Base-by-base conservation (phyloP, 495 filamentous ascomycete species). In the Hypomontagnella monticulosa region DNA sequence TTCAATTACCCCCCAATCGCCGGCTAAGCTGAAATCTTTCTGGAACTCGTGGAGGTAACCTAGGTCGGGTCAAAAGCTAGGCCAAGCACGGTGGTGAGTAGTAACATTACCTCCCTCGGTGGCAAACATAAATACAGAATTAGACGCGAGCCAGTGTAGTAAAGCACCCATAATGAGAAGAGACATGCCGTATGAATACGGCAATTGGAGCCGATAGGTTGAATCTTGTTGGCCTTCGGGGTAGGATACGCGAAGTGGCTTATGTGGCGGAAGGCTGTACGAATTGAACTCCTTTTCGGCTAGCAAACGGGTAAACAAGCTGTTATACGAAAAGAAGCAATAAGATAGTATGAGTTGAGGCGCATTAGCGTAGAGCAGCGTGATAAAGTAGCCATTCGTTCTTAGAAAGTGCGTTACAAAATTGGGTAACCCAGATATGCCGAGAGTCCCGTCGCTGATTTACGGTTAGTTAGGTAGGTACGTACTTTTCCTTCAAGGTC, bases 81-180 rank as follows among this genome's bases (percentile, higher is more conserved):
- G 12, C 4, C 1, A 7, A 5, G 33, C 3, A 19, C 7, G 33
- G 1, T 4, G 11, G 19, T n/a, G 10, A 1, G 8, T 11, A 1
- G 42, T 30, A 12, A 10, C 3, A 15, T 49, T 57, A 67, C 57
- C 57, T 11, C 64, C 64, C 19, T 62, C 27, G 30, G 15, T 37
- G 6, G 48, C n/a, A 9, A 27, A 48, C 0, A 67, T 30, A 36
- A 57, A 67, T 3, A 63, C 16, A 0, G 56, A n/a, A 63, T 51
- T 71, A 2, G 67, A 63, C 8, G 46, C 32, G 12, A 71, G 18
- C 66, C 61, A 72, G 30, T 72, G 77, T 3, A 55, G 15, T 7
- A 65, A 33, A 8, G 38, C 34, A 51, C 74, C 74, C 14, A 68
- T 66, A 43, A 60, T 51, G 12, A 73, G 63, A 4, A 75, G 53